These are phyloP conservation scores for Whalleya microplaca DNA, from an alignment of 2,329 filamentous ascomycete species.

Conservation along the genomic window DNA sequence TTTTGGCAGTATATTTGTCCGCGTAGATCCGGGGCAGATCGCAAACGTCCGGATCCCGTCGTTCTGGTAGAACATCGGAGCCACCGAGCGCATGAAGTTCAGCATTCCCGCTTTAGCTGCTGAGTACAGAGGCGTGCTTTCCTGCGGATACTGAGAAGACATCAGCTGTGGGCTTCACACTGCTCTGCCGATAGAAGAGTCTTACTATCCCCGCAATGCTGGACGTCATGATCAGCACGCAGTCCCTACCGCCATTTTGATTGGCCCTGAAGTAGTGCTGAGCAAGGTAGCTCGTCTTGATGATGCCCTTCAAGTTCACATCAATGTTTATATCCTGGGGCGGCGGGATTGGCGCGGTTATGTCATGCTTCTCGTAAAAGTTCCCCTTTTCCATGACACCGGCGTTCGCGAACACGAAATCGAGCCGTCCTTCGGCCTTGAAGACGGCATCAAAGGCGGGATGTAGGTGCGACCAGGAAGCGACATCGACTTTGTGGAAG, in stretches of 20 bases:
- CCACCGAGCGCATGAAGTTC: conserved; percentile 40
- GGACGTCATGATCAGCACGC: conserved; percentile 36
- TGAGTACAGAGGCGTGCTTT: conserved; percentile 38
- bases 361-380: conserved; percentile 28
- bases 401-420: conserved; percentile 33
- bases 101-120: conserved; percentile 40
- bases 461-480: conserved; percentile 23
- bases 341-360: conserved; percentile 25
- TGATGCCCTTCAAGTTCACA: conserved; percentile 42
- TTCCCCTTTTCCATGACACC: conserved; percentile 27
- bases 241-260: conserved; percentile 23
- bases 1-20: conserved; percentile 35
- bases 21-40: conserved; percentile 38
- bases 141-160: conserved; percentile 30
- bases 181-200: neutral
- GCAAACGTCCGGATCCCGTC: conserved; percentile 38
- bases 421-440: conserved; percentile 18
- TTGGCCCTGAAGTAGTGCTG: conserved; percentile 45
- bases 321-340: conserved; percentile 35
- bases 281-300: conserved; percentile 45
- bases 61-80: conserved; percentile 27
- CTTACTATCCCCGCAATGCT: conserved; percentile 36
- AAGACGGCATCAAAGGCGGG: conserved; percentile 26
- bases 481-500: conserved; percentile 24
- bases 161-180: conserved; percentile 3